Conservation (phyloP, 495 filamentous ascomycete genomes). For the Penicillium daleae region DNA sequence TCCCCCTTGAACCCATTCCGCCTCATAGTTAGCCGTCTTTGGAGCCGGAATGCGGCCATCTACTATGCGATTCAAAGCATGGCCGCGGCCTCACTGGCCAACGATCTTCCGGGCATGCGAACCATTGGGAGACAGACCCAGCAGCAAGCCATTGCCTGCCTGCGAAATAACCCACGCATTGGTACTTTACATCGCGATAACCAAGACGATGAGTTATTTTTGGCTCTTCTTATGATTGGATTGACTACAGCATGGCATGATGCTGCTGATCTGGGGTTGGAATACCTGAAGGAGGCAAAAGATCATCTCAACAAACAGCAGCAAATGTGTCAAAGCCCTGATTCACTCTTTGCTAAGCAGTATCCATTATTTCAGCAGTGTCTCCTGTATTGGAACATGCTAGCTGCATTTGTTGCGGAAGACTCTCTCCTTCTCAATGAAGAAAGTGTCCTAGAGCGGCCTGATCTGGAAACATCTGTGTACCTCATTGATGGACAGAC, state of each 20-base stretch:
- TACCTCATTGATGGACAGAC: conserved; percentile 31
- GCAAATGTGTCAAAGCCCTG: conserved; percentile 19
- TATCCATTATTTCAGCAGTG: conserved; percentile 33
- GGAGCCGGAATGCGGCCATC: conserved; percentile 32
- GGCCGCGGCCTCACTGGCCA: conserved; percentile 32
- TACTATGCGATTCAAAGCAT: conserved; percentile 36
- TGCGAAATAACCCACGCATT: conserved; percentile 22
- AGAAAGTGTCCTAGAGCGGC: conserved; percentile 22
- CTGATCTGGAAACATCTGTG: conserved; percentile 23
- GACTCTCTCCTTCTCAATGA: conserved; percentile 27
- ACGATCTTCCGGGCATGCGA: conserved; percentile 31
- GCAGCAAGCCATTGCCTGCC: conserved; percentile 33
- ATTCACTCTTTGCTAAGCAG: conserved; percentile 30
- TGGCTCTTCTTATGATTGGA: conserved; percentile 32
- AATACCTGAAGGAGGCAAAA: conserved; percentile 31
- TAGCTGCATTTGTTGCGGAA: conserved; percentile 32
- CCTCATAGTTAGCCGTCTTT: conserved; percentile 28
- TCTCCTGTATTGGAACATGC: conserved; percentile 31
- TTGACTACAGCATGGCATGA: conserved; percentile 31
- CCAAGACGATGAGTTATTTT: conserved; percentile 31
- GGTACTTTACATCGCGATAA: conserved; percentile 22
- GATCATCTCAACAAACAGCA: conserved; percentile 27
- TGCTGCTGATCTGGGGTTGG: conserved; percentile 26
- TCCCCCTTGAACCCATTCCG: conserved; percentile 33
- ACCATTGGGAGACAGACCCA: conserved; percentile 31